Base-by-base conservation (phyloP, 2,329 filamentous ascomycete genomes). In the Grosmannia serpens region DNA sequence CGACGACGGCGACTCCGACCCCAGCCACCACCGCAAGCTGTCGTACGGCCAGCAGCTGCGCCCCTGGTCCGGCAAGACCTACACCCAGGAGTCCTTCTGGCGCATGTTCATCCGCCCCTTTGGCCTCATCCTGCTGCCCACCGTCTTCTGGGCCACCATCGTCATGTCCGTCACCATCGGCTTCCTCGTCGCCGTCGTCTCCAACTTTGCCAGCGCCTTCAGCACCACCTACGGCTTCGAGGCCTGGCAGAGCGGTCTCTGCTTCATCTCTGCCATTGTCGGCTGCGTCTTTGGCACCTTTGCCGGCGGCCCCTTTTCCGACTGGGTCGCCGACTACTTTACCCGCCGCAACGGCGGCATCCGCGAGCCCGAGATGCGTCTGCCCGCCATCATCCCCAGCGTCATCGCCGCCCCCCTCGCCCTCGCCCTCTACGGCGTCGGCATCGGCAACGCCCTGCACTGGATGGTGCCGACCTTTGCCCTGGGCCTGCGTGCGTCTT, bases 401-500 rank as follows among this genome's bases (percentile, higher is more conserved):
- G 67, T 79, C 64, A 66, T 81, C 31, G 74, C 79, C 17, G 76
- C 78, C 4, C 77, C 77, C 0, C 64, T 79, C 11, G 66, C 72
- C 0, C 62, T 79, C 27, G 60, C 78, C 0, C 65, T 80, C 7
- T 80, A 74, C 60, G 77, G 77, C 0, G 71, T 77, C 1, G 77
- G 77, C 1, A 75, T 80, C 46, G 62, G 74, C 56, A 66, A 75
- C n/a, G 64, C 68, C 41, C 62, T 77, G 52, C 77, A 79, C 62
- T 83, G 79, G 80, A 81, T 83, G 3, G 75, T 75, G 41, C 77
- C 81, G 0, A 82, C 78, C 0, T 65, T 84, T 8, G 81, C 77
- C 1, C 68, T 83, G 8, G 78, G 73, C 13, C 68, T 82, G n/a
- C 64, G 76, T 79, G 67, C 3, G 53, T 46, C 33, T 22, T 31